Base-by-base conservation (phyloP, 257 asterid species). In the Rhazya stricta region DNA sequence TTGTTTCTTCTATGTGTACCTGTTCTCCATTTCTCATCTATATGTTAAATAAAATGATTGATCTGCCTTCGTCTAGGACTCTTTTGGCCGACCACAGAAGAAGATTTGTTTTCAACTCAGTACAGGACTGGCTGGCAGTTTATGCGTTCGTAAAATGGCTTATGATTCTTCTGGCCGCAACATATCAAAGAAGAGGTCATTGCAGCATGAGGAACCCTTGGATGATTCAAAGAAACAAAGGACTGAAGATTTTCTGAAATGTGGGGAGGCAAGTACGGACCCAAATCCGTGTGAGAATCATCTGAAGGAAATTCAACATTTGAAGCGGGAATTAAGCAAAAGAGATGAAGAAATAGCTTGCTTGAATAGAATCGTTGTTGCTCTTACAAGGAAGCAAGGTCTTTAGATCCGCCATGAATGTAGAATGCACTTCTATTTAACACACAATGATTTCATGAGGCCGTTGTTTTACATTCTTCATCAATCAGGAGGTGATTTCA, bases 301-400 rank as follows among this genome's bases (percentile, higher is more conserved):
- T 72, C 58, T 76, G 79, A 77, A 79, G 81, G 94, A 90, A 84
- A 86, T 92, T 71, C 83, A 80, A 79, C 86, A 86, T 67, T 84
- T 92, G 88, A 86, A 87, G 83, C 69, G 60, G 78, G 96, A 88
- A 74, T 71, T 89, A 39, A 80, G 76, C 48, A 81, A 84, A 46
- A 85, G 95, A 84, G 97, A 94, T 16, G n/a, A 79, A 78, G 96
- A 90, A 77, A 89, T 92, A 25, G 70, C 91, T 10, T 81, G 46
- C 73, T 82, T 92, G 91, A 87, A 87, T 80, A 88, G 83, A 80
- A 80, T 94, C 74, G 66, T 92, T 50, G 91, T 89, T 77, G 89
- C 93, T 18, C 91, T 94, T 67, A 78, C 90, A 61, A 84, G 97
- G 81, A 94, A 92, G 84, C 97, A 94, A 78, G 92, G 95, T 36